Base-by-base conservation (phyloP, 2,329 filamentous ascomycete species). In the Sordariomycetes sp. region DNA sequence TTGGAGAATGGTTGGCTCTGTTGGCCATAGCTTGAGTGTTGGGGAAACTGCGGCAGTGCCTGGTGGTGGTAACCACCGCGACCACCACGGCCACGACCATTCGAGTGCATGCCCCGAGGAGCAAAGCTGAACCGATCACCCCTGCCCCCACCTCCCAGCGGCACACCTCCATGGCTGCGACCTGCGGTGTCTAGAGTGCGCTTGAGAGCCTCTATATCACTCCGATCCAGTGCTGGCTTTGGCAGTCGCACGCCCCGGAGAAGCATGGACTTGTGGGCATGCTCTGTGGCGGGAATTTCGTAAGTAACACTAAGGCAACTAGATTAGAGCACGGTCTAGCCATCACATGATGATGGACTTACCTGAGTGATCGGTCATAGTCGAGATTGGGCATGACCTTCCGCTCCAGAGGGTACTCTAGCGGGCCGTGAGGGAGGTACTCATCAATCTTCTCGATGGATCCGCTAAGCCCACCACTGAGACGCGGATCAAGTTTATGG, bases 221-320 rank as follows among this genome's bases (percentile, higher is more conserved):
- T 81, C 36, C 81, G 78, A 58, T 88, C 87, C 1, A 99, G 80
- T 10, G 83, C 86, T 1, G 89, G 82, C 1, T 78, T 72, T 4
- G 87, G 82, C 58, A 91, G 78, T 64, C 86, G 84, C 45, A 91
- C 84, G 13, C 94, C 94, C 2, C 90, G 85, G 39, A 99, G 78
- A 15, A 99, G 79, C 87, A 96, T 95, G 6, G 91, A 96, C 68
- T 96, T 96, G 72, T 99, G 94, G 4, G 82, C 75, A 64, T 89
- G 80, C 10, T 76, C 76, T 20, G 82, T 82, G 48, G 79, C 76
- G 0, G 92, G 91, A 72, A 96, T 87, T 52, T 90, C 83, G 67
- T 95, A 99, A 65, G 88, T 76, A 12, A 97, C 90, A 66, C 88
- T 95, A 62, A 6, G 32, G 52, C 13, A 62, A 73, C 66, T 74